Percentiles rank a stretch among this genome's conserved stretches.
Evolutionary conservation across 1,284 basidiomycete species (phyloP).

Genomic region (Somion occarium): DNA sequence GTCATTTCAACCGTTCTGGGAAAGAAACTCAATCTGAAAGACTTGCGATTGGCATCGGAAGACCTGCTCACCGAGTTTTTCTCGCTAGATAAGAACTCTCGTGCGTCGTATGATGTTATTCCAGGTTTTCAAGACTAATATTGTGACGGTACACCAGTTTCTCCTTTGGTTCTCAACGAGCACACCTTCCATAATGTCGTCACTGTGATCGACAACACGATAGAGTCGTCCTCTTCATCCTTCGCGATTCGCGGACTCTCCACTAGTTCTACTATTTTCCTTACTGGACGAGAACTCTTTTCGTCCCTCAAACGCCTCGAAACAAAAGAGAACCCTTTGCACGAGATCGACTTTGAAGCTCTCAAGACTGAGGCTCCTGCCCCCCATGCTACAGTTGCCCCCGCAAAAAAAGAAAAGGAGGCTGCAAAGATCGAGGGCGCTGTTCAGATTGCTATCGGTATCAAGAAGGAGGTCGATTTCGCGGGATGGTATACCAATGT

Average conservation of each 20-base stretch:
- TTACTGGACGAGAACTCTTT: constrained; percentile 72
- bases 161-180: constrained; percentile 68
- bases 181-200: constrained; percentile 74
- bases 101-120: constrained; percentile 42
- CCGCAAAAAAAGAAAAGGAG: constrained; percentile 56
- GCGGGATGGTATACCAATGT: constrained; percentile 93
- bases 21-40: constrained; percentile 85
- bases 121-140: constrained; percentile 1
- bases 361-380: constrained; percentile 47
- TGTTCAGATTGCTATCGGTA: constrained; percentile 87
- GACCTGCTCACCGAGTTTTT: constrained; percentile 89
- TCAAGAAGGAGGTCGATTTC: constrained; percentile 95
- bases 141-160: constrained; percentile 47
- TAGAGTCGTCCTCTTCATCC: constrained; percentile 56
- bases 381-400: constrained; percentile 32
- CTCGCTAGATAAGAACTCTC: constrained; percentile 78
- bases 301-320: constrained; percentile 72
- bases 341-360: constrained; percentile 71
- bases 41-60: constrained; percentile 83
- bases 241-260: constrained; percentile 78
- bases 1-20: constrained; percentile 73
- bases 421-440: constrained; percentile 83
- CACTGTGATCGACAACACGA: constrained; percentile 75
- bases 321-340: constrained; percentile 54
- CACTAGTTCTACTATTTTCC: constrained; percentile 67